Percentiles rank a stretch among this genome's conserved stretches.
These are phyloP conservation scores for Obelidium mucronatum DNA, from an alignment of 192 early-diverging fungal species.

Conservation along the genomic window DNA sequence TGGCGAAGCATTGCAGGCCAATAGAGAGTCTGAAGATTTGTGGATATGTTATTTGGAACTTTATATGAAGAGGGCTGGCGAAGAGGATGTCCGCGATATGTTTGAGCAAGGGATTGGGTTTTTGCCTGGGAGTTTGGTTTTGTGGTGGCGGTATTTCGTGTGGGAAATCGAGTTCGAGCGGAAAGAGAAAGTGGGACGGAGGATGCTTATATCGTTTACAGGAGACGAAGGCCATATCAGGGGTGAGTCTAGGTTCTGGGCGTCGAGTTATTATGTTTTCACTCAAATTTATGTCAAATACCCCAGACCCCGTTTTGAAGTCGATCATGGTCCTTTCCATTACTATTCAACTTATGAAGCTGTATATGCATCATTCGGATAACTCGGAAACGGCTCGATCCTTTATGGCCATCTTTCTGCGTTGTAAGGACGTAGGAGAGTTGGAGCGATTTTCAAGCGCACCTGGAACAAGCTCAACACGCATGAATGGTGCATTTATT, in stretches of 20 bases:
- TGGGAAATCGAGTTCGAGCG: slow-evolving; percentile 4
- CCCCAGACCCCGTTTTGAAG: background rate
- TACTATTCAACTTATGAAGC: slow-evolving; percentile 13
- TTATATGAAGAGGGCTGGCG: slow-evolving; percentile 1
- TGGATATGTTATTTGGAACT: slow-evolving; percentile 29
- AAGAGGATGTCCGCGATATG: slow-evolving; percentile 24
- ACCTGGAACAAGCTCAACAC: background rate
- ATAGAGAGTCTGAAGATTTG: slow-evolving; percentile 5
- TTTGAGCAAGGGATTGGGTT: slow-evolving; percentile 29
- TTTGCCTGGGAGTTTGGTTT: background rate
- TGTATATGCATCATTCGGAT: background rate
- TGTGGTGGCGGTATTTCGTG: slow-evolving; percentile 28
- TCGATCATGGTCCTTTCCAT: slow-evolving; percentile 17
- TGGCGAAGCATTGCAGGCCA: slow-evolving; percentile 4
- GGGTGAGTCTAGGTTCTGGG: background rate
- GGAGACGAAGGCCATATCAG: background rate
- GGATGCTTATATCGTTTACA: slow-evolving; percentile 17
- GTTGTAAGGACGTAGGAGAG: background rate
- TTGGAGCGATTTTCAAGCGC: background rate
- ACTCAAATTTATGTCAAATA: background rate
- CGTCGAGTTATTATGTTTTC: background rate
- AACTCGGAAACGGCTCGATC: background rate
- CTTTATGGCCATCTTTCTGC: slow-evolving; percentile 12
- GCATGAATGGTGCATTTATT: background rate
- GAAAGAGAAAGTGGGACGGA: slow-evolving; percentile 3